Evolutionary conservation across 177 flowering plant species (phyloP), one percentile per base, ranked within the genome.

Genomic region (Vitis hybrid): DNA sequence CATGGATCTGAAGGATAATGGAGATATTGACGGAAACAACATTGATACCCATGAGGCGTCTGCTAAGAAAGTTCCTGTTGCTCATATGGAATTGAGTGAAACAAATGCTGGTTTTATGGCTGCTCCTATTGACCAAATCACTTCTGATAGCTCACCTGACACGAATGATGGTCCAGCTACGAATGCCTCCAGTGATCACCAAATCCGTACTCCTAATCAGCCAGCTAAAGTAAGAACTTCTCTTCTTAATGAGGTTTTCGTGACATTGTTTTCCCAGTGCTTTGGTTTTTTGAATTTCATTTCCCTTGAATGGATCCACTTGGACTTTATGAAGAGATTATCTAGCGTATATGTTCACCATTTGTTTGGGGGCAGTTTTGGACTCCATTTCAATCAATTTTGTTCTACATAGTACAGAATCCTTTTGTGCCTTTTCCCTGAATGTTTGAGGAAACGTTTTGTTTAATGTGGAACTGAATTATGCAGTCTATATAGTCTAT

Each of bases 221-320:
- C 60, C 65, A 33, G 60, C 53, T 55, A 67, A 63, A 52, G 89
- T 82, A 60, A 78, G 83, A 68, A 56, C 19, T 33, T 71, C 16
- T 64, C 39, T 21, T 66, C 3, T 70, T 6, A 7, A 59, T 66
- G 13, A n/a, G n/a, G n/a, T 29, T 63, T 62, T 55, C 31, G 29
- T 13, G 60, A n/a, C 13, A 1, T 18, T 60, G 67, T 56, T 45
- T 18, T 26, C 16, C 31, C 2, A 26, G 29, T 26, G 29, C 29
- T 26, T 26, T 26, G 29, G 29, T 26, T 26, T 26, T 26, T 26
- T 26, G 29, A 26, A 26, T 26, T 26, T 26, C 29, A 26, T 26
- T 26, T 26, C 29, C 29, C 29, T 10, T 69, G 18, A 55, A 21
- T 31, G 13, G 39, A 31, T 55, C 60, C 26, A 22, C 53, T 21